These are phyloP conservation scores for Chlamydomonas incerta DNA, from an alignment of 139 green algal species.

Conservation along the genomic window DNA sequence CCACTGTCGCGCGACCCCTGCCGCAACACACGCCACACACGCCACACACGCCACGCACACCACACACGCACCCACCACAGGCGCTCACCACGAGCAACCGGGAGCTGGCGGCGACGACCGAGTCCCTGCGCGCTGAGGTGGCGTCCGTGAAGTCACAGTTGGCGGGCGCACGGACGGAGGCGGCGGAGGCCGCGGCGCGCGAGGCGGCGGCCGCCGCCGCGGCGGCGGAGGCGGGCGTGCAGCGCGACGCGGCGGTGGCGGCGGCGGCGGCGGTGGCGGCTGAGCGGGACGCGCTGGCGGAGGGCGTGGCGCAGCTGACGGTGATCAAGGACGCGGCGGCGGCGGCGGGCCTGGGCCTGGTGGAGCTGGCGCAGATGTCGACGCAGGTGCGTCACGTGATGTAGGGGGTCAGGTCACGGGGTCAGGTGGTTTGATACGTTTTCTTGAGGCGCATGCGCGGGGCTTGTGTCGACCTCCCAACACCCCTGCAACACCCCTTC, in stretches of 20 bases:
- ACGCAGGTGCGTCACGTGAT: conserved; percentile 5
- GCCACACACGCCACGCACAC: no score
- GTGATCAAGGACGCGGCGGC: neutral
- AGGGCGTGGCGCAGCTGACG: neutral
- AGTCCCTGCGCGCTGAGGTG: neutral
- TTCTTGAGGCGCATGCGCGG: no score
- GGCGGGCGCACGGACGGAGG: neutral
- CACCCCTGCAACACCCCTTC: no score
- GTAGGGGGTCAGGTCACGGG: no score
- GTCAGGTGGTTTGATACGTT: no score
- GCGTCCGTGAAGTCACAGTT: neutral
- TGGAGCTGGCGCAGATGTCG: conserved; percentile 28
- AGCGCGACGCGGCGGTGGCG: neutral
- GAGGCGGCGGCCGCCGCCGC: neutral
- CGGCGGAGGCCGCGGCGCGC: neutral
- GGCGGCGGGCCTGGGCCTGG: neutral
- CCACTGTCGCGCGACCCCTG: no score
- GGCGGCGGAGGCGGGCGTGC: neutral
- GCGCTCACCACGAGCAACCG: neutral
- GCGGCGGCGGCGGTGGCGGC: neutral
- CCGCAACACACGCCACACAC: no score
- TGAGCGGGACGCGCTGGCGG: neutral
- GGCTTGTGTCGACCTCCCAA: no score
- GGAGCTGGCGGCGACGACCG: neutral
- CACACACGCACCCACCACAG: no score